Base-by-base conservation (phyloP, 2,329 filamentous ascomycete species). In the Ophiostoma perfectum region DNA sequence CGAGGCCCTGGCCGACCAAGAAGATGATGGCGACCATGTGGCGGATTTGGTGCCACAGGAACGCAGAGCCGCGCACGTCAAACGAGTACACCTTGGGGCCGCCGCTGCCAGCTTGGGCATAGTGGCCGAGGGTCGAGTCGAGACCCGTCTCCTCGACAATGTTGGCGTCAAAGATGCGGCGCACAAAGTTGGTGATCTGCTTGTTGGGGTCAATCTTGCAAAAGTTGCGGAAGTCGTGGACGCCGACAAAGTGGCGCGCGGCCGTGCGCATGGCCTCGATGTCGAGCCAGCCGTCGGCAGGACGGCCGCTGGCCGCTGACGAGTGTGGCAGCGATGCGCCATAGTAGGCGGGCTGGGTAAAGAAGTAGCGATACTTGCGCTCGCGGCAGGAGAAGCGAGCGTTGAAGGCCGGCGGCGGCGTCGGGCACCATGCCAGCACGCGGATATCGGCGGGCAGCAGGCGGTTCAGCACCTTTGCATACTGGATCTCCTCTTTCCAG, bases 1-100 rank as follows among this genome's bases (percentile, higher is more conserved):
- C 95, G 16, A 96, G 85, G 0, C 92, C 88, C 79, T 99, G 95
- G 41, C 92, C 95, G 8, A 98, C 88, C 11, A 95, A 82, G 81
- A 99, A 98, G n/a, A 99, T 81, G 6, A 98, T 82, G 16, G 89
- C 87, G n/a, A 96, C 88, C 86, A 99, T 93, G 80, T 94, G 92
- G 38, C 95, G 88, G 73, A 99, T 96, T 80, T 99, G 95, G 79
- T 99, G 95, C 95, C 95, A 99, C 64, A 99, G 80, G 78, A 99
- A 99, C 1, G 93, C 95, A 7, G 90, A 93, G 27, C 95, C 95
- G 73, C 93, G 88, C 55, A 99, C 88, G 69, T 90, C 89, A 78
- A 99, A 96, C 71, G 90, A 89, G 80, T 96, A 98, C 14, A 97
- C 85, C 75, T 92, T 91, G 6, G 88, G 84, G 5, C 71, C 47